Evolutionary conservation across 139 green algal species (phyloP).

Genomic region (Tetradesmus obliquus): DNA sequence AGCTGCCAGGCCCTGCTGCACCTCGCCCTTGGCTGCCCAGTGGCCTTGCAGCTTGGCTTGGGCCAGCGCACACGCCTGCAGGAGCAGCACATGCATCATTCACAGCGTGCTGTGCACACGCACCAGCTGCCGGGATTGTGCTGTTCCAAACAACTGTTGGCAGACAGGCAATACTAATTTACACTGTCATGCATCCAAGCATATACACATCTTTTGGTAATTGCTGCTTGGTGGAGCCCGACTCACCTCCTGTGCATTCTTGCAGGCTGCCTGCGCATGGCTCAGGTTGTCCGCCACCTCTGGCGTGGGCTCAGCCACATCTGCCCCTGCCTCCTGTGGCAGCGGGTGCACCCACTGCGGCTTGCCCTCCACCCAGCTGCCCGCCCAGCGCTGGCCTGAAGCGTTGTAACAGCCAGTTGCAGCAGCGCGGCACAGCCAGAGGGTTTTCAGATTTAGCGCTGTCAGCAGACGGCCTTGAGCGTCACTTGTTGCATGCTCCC

Average conservation of each 20-base stretch:
- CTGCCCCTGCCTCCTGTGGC: constrained; percentile 1
- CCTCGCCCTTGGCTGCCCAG: constrained; percentile 53
- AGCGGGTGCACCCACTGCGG: constrained; percentile 69
- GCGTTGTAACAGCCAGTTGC: background rate
- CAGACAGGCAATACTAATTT: background rate
- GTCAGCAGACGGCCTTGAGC: too few species aligned
- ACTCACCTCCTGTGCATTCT: constrained; percentile 45
- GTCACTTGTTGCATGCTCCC: too few species aligned
- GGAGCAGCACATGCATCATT: background rate
- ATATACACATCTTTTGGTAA: too few species aligned
- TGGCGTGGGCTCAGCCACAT: constrained; percentile 28
- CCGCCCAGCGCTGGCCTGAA: constrained; percentile 62
- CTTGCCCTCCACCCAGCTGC: constrained; percentile 67
- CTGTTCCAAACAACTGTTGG: background rate
- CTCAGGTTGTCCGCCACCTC: constrained; percentile 43
- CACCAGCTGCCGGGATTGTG: background rate
- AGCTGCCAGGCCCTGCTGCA: constrained; percentile 50
- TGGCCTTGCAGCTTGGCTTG: constrained; percentile 52
- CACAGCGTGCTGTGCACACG: too few species aligned
- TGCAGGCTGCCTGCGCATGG: constrained; percentile 50
- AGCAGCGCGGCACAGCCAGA: too few species aligned
- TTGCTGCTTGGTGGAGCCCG: too few species aligned
- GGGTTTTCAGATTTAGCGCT: too few species aligned
- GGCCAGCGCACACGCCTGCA: background rate
- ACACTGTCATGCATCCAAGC: too few species aligned